phyloP scores from a whole-genome alignment of 208 protist species.

The Sergeia podlipaevii region DNA sequence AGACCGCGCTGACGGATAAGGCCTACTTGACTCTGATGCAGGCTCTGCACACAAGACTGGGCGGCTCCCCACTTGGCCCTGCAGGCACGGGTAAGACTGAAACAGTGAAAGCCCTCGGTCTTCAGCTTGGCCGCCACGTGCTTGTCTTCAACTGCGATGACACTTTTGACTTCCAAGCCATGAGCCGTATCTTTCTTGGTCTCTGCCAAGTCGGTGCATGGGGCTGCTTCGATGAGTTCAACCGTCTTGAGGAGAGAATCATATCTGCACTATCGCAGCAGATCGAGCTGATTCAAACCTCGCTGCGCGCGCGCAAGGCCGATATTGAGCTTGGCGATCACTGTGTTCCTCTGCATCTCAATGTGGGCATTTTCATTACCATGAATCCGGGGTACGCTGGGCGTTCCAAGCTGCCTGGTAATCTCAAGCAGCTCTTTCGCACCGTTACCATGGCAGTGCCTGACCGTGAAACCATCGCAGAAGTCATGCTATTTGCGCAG shows the following conservation, averaged over 20 bases:
- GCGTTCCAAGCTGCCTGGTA: slow-evolving; percentile 98
- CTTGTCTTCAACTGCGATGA: slow-evolving; percentile 99
- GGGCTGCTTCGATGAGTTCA: slow-evolving; percentile 99
- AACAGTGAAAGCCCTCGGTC: slow-evolving; percentile 98
- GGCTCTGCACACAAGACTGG: slow-evolving; percentile 95
- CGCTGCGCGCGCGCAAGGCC: slow-evolving; percentile 46
- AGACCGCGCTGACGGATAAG: slow-evolving; percentile 98
- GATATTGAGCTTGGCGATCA: slow-evolving; percentile 93
- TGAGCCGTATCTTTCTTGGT: slow-evolving; percentile 99
- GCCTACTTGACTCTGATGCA: slow-evolving; percentile 99
- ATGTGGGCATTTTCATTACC: slow-evolving; percentile 99
- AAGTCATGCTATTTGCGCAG: slow-evolving; percentile 99
- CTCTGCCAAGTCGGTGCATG: slow-evolving; percentile 99
- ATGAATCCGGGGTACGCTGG: slow-evolving; percentile 99
- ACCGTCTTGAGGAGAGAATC: slow-evolving; percentile 99
- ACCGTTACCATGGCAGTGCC: slow-evolving; percentile 98
- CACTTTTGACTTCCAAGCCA: slow-evolving; percentile 98
- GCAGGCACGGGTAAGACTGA: slow-evolving; percentile 99
- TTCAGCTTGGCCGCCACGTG: slow-evolving; percentile 97
- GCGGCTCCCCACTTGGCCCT: slow-evolving; percentile 97
- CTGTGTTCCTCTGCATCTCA: slow-evolving; percentile 84
- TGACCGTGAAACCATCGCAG: slow-evolving; percentile 98
- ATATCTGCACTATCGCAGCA: slow-evolving; percentile 99
- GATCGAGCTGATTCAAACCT: slow-evolving; percentile 98
- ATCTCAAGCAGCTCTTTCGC: slow-evolving; percentile 99